Conservation (phyloP, 129 eudicot genomes). For the Chrysanthemum makinoi region DNA sequence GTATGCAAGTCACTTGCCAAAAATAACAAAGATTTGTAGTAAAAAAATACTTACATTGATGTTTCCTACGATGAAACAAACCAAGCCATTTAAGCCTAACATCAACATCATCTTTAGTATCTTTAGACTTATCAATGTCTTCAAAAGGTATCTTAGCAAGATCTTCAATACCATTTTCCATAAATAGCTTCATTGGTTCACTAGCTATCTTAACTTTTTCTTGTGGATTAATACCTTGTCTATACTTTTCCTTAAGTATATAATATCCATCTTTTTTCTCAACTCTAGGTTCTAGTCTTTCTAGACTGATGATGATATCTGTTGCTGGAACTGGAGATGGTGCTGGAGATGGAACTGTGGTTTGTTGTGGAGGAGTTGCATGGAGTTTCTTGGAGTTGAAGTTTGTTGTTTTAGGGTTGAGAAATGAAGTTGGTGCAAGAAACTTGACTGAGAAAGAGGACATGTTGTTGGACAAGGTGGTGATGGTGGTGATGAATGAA, state of each 20-base stretch:
- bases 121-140: conserved; percentile 62
- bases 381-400: conserved; percentile 38
- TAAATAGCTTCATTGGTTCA: conserved; percentile 87
- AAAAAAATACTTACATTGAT: conserved; percentile 63
- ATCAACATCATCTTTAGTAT: conserved; percentile 85
- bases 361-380: conserved; percentile 51
- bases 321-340: conserved; percentile 22
- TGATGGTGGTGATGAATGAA: conserved; percentile 29
- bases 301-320: conserved; percentile 22
- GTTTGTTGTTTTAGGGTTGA: conserved; percentile 17
- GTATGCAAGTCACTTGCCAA: neutral
- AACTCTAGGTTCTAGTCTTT: conserved; percentile 84
- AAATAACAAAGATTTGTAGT: neutral
- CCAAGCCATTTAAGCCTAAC: conserved; percentile 98
- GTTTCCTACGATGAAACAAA: conserved; percentile 89
- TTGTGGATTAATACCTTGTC: conserved; percentile 83
- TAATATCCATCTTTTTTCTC: conserved; percentile 70
- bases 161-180: conserved; percentile 82
- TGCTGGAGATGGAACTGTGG: conserved; percentile 43
- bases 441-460: conserved; percentile 60
- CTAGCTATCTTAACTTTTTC: conserved; percentile 80
- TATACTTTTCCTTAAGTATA: conserved; percentile 82
- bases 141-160: conserved; percentile 68
- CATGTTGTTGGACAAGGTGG: conserved; percentile 39
- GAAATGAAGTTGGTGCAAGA: conserved; percentile 42